phyloP scores from a whole-genome alignment of 371 early-diverging fungal genomes.

The Syncephalastrum monosporum region DNA sequence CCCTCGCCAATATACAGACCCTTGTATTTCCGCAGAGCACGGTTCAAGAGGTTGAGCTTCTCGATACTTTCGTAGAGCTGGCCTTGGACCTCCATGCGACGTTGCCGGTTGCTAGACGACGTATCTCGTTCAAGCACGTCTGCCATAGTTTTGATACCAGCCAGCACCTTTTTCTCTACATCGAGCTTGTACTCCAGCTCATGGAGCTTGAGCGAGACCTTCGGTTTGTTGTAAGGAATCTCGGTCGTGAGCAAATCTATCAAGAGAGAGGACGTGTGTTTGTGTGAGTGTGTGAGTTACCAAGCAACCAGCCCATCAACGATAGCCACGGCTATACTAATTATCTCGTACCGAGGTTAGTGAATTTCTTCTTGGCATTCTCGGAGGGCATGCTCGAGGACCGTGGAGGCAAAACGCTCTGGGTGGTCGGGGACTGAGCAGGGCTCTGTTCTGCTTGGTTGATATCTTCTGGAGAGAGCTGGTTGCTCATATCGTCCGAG shows the following conservation, averaged over 20 bases:
- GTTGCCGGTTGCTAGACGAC: slow-evolving; percentile 50
- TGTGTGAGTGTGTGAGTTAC: background rate
- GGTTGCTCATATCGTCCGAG: slow-evolving; percentile 11
- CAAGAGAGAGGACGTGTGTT: background rate
- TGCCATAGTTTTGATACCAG: slow-evolving; percentile 68
- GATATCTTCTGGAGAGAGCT: slow-evolving; percentile 7
- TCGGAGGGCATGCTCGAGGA: slow-evolving; percentile 22
- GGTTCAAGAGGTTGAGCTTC: slow-evolving; percentile 77
- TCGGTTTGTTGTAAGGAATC: slow-evolving; percentile 77
- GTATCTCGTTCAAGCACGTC: slow-evolving; percentile 46
- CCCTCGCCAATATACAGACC: slow-evolving; percentile 75
- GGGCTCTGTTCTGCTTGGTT: slow-evolving; percentile 6
- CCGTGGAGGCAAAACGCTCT: slow-evolving; percentile 16
- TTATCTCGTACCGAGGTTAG: slow-evolving; percentile 36
- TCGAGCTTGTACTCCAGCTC: slow-evolving; percentile 88
- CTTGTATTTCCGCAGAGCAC: slow-evolving; percentile 83
- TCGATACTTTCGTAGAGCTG: slow-evolving; percentile 78
- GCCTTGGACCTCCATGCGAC: slow-evolving; percentile 61
- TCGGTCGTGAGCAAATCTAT: slow-evolving; percentile 72
- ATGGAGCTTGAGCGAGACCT: slow-evolving; percentile 83
- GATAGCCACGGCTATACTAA: background rate
- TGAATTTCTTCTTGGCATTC: slow-evolving; percentile 31
- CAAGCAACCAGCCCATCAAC: background rate
- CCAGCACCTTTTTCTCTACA: slow-evolving; percentile 86
- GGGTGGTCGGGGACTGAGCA: slow-evolving; percentile 9